A percentile compares a stretch with the other conserved stretches of the same genome.
Evolutionary conservation across 441 rosid genomes (phyloP).

Genomic region (Syzygium syzygioides): DNA sequence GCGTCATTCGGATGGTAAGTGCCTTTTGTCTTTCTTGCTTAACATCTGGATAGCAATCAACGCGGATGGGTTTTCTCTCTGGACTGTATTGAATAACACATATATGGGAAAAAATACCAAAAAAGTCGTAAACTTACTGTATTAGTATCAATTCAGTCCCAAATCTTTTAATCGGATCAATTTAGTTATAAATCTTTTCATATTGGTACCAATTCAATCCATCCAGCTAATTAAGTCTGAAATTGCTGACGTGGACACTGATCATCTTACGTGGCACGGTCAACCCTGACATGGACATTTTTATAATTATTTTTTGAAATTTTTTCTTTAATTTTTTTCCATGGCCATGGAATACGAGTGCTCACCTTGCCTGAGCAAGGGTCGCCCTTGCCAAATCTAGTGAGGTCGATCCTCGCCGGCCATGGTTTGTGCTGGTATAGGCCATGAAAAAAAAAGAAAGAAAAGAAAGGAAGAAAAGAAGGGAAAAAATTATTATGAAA

Average conservation of each 20-base stretch:
- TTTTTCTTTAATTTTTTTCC: too few species aligned
- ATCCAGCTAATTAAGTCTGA: fast-evolving
- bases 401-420: too few species aligned
- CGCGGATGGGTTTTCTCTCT: background rate
- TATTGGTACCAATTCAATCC: too few species aligned
- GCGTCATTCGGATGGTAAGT: background rate
- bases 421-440: too few species aligned
- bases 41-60: background rate
- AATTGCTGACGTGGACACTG: fast-evolving
- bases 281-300: fast-evolving
- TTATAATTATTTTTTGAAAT: too few species aligned
- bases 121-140: fast-evolving
- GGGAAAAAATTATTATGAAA: background rate
- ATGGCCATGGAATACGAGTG: too few species aligned
- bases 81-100: background rate
- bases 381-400: too few species aligned
- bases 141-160: too few species aligned
- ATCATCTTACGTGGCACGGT: fast-evolving
- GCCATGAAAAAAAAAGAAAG: background rate
- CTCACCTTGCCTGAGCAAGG: too few species aligned
- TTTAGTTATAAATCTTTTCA: fast-evolving
- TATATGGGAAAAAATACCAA: fast-evolving
- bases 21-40: background rate
- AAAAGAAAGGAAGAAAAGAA: fast-evolving
- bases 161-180: fast-evolving